phyloP scores from a whole-genome alignment of 2,329 filamentous ascomycete species.

The Chaetomium strumarium region DNA sequence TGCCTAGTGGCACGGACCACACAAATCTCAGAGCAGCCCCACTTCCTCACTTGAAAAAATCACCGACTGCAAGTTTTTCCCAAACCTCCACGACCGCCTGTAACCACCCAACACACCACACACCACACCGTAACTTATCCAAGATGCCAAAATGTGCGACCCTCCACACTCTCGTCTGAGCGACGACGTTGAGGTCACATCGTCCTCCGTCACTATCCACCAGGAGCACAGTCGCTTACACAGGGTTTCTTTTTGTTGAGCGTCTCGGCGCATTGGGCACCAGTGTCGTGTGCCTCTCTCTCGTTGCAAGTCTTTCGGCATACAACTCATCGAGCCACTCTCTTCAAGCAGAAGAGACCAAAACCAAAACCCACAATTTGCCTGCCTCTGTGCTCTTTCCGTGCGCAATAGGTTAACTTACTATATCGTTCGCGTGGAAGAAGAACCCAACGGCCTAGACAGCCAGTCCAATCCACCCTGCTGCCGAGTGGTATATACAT shows the following conservation, averaged over 20 bases:
- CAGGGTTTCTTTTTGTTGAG: not conserved
- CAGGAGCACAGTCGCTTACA: not conserved
- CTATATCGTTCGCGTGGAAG: constrained; percentile 57
- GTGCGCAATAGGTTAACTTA: constrained; percentile 57
- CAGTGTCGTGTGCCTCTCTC: not conserved
- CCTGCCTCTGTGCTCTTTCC: constrained; percentile 54
- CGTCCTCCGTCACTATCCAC: not conserved
- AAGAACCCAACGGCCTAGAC: constrained; percentile 59
- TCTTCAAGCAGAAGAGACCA: not conserved
- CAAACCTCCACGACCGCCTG: not conserved
- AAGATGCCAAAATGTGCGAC: constrained; percentile 1
- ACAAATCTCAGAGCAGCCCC: not conserved
- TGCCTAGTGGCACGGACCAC: not conserved
- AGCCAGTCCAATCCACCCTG: constrained; percentile 63
- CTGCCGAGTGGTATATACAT: constrained; percentile 43
- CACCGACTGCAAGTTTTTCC: not conserved
- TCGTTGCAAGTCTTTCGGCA: not conserved
- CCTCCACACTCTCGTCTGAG: constrained; percentile 7
- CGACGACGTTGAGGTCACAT: not conserved
- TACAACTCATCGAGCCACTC: not conserved
- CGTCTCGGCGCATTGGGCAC: not conserved
- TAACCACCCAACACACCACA: too few relatives aligned
- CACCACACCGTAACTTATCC: not conserved
- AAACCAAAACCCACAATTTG: constrained; percentile 46
- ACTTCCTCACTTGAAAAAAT: constrained; percentile 3